phyloP scores from a whole-genome alignment of 257 asterid genomes.

The Cruciata laevipes region DNA sequence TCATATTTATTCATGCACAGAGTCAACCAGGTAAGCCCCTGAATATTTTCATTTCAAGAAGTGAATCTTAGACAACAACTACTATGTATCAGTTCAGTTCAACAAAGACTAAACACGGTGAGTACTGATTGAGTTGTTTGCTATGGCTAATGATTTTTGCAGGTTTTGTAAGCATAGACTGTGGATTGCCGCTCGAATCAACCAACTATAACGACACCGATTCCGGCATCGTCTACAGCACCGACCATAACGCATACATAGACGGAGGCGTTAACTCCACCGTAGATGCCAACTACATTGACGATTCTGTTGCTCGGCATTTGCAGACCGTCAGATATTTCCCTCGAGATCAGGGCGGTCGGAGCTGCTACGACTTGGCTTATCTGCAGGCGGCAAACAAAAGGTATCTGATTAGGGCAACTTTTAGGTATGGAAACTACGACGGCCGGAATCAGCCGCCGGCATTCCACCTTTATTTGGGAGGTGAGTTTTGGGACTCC shows the following conservation, averaged over 20 bases:
- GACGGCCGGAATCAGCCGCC: slow-evolving; percentile 21
- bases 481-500: slow-evolving; percentile 30
- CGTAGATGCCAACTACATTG: slow-evolving; percentile 7
- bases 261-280: slow-evolving; percentile 16
- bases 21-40: no score
- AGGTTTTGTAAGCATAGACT: slow-evolving; percentile 9
- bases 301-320: not conserved
- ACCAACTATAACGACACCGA: slow-evolving; percentile 2
- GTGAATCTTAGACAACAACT: no score
- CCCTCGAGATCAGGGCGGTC: slow-evolving; percentile 8
- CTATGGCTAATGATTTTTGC: no score
- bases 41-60: no score
- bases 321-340: slow-evolving; percentile 27
- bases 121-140: no score
- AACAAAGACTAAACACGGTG: no score
- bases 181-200: slow-evolving; percentile 23
- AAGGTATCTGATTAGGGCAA: slow-evolving; percentile 24
- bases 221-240: slow-evolving; percentile 19
- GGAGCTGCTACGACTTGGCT: slow-evolving; percentile 26
- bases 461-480: slow-evolving; percentile 33
- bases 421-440: slow-evolving; percentile 29
- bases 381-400: slow-evolving; percentile 6
- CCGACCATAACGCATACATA: slow-evolving; percentile 13
- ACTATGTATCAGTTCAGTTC: no score
- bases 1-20: no score